These are phyloP conservation scores for Fistulinella prunicolor DNA, from an alignment of 768 basidiomycete species.

Conservation along the genomic window DNA sequence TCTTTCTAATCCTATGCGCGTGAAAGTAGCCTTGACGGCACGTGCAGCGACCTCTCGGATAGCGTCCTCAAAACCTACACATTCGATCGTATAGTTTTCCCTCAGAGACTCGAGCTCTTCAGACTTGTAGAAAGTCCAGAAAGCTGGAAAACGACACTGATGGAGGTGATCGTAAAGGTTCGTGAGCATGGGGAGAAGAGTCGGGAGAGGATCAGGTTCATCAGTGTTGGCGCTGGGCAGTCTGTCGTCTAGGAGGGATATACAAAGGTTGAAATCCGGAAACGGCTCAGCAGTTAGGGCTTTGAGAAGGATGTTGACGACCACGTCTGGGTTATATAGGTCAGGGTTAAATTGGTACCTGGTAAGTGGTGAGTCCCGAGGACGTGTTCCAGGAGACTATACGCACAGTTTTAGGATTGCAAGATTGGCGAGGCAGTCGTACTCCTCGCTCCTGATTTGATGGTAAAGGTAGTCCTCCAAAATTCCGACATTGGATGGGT, in stretches of 20 bases:
- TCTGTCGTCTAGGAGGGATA: conserved; percentile 86
- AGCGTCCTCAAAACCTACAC: conserved; percentile 79
- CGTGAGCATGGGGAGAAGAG: conserved; percentile 65
- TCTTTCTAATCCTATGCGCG: conserved; percentile 62
- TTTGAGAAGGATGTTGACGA: conserved; percentile 93
- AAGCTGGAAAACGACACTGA: conserved; percentile 84
- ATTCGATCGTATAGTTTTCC: conserved; percentile 85
- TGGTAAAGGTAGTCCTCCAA: conserved; percentile 97
- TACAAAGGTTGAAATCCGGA: conserved; percentile 93
- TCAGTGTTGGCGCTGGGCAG: conserved; percentile 53
- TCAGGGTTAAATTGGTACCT: conserved; percentile 97
- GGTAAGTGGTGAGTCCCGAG: conserved; percentile 1
- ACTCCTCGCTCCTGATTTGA: conserved; percentile 87
- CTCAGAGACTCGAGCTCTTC: conserved; percentile 66
- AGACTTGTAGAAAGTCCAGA: conserved; percentile 77
- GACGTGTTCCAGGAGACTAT: not conserved
- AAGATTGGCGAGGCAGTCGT: conserved; percentile 93
- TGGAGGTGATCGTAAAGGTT: conserved; percentile 67
- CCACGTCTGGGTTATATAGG: conserved; percentile 89
- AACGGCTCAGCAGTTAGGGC: conserved; percentile 79
- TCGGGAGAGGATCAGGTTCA: conserved; percentile 78
- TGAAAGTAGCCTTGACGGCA: conserved; percentile 77
- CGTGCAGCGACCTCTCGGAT: conserved; percentile 74
- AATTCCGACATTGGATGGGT: conserved; percentile 88
- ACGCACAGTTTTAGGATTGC: conserved; percentile 88